Conservation (phyloP, 371 early-diverging fungal species). For the Mortierella sp. region DNA sequence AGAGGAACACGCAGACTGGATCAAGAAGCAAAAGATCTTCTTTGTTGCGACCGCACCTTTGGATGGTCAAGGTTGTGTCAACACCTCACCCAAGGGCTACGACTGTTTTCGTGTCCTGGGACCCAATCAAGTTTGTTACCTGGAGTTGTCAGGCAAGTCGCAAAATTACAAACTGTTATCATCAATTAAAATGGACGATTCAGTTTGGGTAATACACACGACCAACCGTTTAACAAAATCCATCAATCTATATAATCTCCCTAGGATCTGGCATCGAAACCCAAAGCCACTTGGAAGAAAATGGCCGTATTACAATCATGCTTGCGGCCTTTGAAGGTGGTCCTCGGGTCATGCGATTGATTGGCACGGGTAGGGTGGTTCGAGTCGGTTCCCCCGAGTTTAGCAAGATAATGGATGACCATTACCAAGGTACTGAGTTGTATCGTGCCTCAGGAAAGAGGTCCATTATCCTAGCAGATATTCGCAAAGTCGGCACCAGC, state of each 20-base stretch:
- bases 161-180: neutral
- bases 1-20: constrained; percentile 59
- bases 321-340: constrained; percentile 65
- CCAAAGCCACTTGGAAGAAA: constrained; percentile 66
- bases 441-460: constrained; percentile 56
- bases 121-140: constrained; percentile 57
- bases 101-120: constrained; percentile 58
- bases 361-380: constrained; percentile 58
- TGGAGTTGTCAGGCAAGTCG: constrained; percentile 62
- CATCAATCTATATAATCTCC: neutral
- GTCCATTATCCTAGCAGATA: constrained; percentile 61
- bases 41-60: constrained; percentile 67
- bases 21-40: constrained; percentile 64
- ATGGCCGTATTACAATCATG: constrained; percentile 69
- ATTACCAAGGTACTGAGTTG: constrained; percentile 48
- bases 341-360: constrained; percentile 66
- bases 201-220: neutral
- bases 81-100: constrained; percentile 69
- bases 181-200: neutral
- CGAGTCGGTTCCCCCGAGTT: constrained; percentile 59
- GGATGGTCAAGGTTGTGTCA: constrained; percentile 60
- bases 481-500: constrained; percentile 61
- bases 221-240: too few relatives aligned
- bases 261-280: constrained; percentile 66
- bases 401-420: constrained; percentile 47